Evolutionary conservation across 805 yeast genomes (phyloP).

Genomic region (Starmerella gropengiesseri): DNA sequence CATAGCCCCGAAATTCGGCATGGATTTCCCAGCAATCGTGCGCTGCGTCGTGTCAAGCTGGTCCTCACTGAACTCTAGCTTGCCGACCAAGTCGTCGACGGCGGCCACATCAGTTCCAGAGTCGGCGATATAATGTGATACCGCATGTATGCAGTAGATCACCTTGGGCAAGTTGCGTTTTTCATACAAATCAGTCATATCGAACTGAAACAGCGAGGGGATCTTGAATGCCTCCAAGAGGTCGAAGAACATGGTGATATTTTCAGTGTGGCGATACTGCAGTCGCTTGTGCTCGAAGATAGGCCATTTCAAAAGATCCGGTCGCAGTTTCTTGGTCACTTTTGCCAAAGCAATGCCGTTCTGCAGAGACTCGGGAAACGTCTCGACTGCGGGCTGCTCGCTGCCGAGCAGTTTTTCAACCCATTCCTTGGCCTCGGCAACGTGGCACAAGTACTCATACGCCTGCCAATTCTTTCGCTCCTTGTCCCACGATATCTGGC

Average conservation of each 20-base stretch:
- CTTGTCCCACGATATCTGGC: conserved; percentile 29
- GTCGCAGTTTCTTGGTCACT: conserved; percentile 59
- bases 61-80: conserved; percentile 49
- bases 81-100: conserved; percentile 53
- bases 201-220: conserved; percentile 83
- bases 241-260: conserved; percentile 68
- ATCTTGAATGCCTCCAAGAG: conserved; percentile 59
- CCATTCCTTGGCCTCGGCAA: conserved; percentile 76
- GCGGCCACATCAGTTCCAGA: conserved; percentile 43
- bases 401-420: conserved; percentile 53
- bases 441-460: conserved; percentile 71
- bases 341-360: conserved; percentile 83
- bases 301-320: conserved; percentile 43
- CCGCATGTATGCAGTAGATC: conserved; percentile 82
- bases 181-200: conserved; percentile 85
- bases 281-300: conserved; percentile 49
- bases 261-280: conserved; percentile 85
- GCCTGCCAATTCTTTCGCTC: conserved; percentile 39
- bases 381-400: conserved; percentile 44
- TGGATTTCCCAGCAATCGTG: conserved; percentile 47
- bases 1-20: conserved; percentile 66
- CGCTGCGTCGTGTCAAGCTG: conserved; percentile 60
- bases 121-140: conserved; percentile 58
- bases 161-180: conserved; percentile 88
- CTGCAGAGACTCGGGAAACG: conserved; percentile 55